Conservation (phyloP, 148 eudicot genomes). For the Fagopyrum esculentum region DNA sequence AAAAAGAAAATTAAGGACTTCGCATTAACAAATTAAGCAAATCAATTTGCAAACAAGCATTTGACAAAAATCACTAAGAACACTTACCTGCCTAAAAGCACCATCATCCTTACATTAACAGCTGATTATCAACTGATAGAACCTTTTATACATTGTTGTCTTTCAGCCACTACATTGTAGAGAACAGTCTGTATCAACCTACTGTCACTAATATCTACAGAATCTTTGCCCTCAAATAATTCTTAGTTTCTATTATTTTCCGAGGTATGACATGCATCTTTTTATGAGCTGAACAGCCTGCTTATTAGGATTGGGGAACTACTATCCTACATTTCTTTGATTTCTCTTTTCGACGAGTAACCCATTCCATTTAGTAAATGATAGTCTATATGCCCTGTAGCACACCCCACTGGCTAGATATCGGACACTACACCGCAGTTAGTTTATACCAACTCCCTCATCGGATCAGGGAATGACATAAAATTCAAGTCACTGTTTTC, state of each 20-base stretch:
- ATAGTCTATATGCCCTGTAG: too few species aligned
- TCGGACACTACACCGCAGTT: neutral
- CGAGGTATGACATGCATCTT: too few species aligned
- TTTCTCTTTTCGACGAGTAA: too few species aligned
- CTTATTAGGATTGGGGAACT: too few species aligned
- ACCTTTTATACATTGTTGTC: constrained; percentile 2
- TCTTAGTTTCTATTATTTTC: neutral
- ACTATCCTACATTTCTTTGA: too few species aligned
- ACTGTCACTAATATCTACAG: neutral
- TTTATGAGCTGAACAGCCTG: too few species aligned
- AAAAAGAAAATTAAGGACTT: neutral
- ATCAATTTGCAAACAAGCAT: neutral
- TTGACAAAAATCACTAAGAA: neutral
- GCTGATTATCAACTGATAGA: neutral
- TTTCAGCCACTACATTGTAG: neutral
- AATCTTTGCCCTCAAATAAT: neutral
- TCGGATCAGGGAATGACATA: neutral
- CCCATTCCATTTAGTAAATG: neutral
- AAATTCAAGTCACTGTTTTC: neutral
- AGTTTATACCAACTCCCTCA: neutral
- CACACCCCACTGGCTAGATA: neutral
- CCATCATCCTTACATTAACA: neutral
- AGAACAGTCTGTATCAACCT: neutral
- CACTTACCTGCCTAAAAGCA: neutral
- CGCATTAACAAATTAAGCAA: neutral